phyloP scores from a whole-genome alignment of 208 protist genomes.

The Leishmania turanica region DNA sequence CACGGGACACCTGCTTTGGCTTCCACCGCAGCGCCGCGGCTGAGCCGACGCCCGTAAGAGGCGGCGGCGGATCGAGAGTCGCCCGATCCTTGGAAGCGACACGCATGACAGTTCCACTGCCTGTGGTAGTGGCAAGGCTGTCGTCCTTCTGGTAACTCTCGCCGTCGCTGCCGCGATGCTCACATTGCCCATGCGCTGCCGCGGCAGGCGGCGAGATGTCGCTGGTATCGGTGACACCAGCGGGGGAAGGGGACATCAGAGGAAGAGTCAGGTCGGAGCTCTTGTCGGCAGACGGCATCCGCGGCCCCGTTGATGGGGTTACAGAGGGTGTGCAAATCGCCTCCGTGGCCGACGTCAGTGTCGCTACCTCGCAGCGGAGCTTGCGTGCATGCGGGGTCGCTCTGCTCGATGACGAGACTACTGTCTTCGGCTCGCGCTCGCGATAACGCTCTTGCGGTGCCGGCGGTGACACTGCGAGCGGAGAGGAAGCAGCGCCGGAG shows the following conservation, averaged over 20 bases:
- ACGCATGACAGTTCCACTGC: too few species aligned
- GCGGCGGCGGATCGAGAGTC: conserved; percentile 4
- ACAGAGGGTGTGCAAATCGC: background rate
- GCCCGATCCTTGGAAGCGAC: background rate
- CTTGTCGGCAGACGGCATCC: conserved; percentile 7
- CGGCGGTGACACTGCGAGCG: conserved; percentile 1
- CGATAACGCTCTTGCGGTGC: background rate
- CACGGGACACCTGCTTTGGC: conserved; percentile 49
- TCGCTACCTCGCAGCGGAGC: conserved; percentile 6
- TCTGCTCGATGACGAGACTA: background rate
- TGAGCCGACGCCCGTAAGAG: background rate
- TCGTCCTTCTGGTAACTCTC: background rate
- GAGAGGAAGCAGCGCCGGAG: background rate
- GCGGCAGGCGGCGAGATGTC: conserved; percentile 7
- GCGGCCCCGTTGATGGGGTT: conserved; percentile 1
- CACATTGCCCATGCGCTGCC: background rate
- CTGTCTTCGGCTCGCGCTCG: background rate
- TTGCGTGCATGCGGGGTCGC: conserved; percentile 12
- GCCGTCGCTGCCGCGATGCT: background rate
- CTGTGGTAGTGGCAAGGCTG: background rate
- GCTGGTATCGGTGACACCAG: conserved; percentile 18
- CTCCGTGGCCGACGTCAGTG: background rate
- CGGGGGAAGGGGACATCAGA: conserved; percentile 5
- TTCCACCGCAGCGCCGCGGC: conserved; percentile 26
- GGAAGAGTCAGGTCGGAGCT: background rate